Percentiles rank a stretch among this genome's conserved stretches.
Conservation (phyloP, 75 land plant species). For the Larix kaempferi region DNA sequence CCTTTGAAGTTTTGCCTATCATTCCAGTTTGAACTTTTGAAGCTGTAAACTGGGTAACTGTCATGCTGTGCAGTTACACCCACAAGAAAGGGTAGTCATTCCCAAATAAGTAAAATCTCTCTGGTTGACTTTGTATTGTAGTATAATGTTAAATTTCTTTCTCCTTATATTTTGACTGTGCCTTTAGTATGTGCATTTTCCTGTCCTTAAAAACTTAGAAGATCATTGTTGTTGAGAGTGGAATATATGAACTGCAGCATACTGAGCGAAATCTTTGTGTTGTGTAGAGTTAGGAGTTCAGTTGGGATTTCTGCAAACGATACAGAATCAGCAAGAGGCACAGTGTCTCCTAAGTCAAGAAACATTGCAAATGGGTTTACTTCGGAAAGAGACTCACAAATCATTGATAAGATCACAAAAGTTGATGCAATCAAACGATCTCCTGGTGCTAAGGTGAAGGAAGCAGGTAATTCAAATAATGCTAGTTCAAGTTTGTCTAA, state of each 20-base stretch:
- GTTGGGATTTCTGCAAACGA: neutral
- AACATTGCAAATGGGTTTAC: slow-evolving; percentile 6
- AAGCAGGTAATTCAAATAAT: slow-evolving; percentile 14
- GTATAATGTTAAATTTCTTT: neutral
- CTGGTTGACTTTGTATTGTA: neutral
- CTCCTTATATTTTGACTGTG: neutral
- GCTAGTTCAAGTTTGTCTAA: slow-evolving; percentile 11
- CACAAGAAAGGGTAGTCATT: neutral
- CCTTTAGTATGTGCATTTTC: neutral
- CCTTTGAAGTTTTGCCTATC: neutral
- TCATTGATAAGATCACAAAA: neutral
- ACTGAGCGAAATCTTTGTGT: neutral
- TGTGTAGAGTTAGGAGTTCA: slow-evolving; percentile 1
- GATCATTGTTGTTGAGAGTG: neutral
- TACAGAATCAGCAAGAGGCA: neutral
- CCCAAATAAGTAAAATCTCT: neutral
- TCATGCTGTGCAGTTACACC: neutral
- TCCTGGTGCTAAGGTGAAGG: slow-evolving; percentile 3
- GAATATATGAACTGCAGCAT: neutral
- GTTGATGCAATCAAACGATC: neutral
- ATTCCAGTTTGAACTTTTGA: neutral
- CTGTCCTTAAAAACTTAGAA: neutral
- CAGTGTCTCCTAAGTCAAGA: slow-evolving; percentile 3
- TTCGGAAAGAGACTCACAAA: slow-evolving; percentile 6
- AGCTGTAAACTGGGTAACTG: neutral